Conservation (phyloP, 305 asterid genomes). For the Fraxinus dipetala region DNA sequence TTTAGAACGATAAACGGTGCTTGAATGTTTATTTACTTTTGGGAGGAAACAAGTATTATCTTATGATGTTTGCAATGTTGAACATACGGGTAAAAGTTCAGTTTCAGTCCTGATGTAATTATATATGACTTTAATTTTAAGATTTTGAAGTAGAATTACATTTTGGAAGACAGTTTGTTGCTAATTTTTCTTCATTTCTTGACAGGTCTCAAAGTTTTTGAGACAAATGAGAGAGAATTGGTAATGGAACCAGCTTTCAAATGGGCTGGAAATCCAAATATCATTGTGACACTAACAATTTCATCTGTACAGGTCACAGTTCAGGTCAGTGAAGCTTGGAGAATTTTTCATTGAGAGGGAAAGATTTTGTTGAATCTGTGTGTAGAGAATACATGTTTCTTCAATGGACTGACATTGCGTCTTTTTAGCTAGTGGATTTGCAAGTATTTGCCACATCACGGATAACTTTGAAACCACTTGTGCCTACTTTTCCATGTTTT, state of each 20-base stretch:
- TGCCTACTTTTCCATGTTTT: conserved; percentile 74
- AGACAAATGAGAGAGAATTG: conserved; percentile 77
- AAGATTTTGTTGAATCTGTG: not conserved
- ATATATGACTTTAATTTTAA: not conserved
- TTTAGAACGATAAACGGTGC: not conserved
- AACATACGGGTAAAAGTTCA: not conserved
- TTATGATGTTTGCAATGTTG: not conserved
- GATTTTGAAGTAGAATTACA: not conserved
- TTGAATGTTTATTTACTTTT: not conserved
- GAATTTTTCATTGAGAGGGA: not conserved
- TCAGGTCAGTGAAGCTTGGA: conserved; percentile 49
- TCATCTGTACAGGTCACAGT: conserved; percentile 47
- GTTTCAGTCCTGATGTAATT: not conserved
- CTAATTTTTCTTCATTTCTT: conserved; percentile 5
- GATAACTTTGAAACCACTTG: conserved; percentile 71
- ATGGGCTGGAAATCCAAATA: conserved; percentile 86
- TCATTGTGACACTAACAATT: conserved; percentile 44
- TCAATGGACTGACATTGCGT: conserved; percentile 16
- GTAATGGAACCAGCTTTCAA: conserved; percentile 76
- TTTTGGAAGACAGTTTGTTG: not conserved
- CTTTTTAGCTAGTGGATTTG: conserved; percentile 67
- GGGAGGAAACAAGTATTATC: not conserved
- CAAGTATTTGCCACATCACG: conserved; percentile 64
- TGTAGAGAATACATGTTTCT: not conserved
- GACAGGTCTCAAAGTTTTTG: conserved; percentile 69